phyloP scores from a whole-genome alignment of 2,329 filamentous ascomycete species.

The Blastomyces gilchristii region DNA sequence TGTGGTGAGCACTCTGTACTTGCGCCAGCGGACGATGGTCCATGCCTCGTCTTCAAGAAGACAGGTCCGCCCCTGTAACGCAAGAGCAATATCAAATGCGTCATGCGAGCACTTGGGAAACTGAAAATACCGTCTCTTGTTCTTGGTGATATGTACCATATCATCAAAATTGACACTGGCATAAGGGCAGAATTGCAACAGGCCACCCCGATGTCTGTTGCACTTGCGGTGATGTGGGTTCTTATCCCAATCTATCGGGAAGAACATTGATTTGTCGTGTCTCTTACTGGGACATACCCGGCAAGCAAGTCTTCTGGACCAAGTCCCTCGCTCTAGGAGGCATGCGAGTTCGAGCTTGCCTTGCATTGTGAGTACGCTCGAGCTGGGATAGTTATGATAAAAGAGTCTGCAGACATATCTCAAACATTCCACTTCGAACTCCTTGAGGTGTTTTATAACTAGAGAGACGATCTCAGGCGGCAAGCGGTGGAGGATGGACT shows the following conservation, averaged over 20 bases:
- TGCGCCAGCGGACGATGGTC: neutral
- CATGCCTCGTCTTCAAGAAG: neutral
- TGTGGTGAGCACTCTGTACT: neutral
- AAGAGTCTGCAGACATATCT: slow-evolving; percentile 1
- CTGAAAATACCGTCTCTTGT: neutral
- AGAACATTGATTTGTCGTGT: neutral
- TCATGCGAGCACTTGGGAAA: neutral
- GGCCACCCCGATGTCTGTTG: neutral
- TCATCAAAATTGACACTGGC: neutral
- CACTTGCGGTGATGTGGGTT: neutral
- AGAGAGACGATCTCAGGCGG: neutral
- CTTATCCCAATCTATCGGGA: neutral
- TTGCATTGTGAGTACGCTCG: neutral
- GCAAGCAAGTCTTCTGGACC: neutral
- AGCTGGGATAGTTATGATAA: neutral
- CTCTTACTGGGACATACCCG: neutral
- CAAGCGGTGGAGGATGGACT: neutral
- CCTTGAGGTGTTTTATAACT: neutral
- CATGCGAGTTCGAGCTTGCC: neutral
- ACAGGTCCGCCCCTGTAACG: neutral
- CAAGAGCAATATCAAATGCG: neutral
- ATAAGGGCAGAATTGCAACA: neutral
- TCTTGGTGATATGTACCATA: neutral
- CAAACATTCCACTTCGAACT: neutral
- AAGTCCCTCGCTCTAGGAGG: neutral